phyloP scores from a whole-genome alignment of 768 basidiomycete genomes.

The Leccinum incarnatum region DNA sequence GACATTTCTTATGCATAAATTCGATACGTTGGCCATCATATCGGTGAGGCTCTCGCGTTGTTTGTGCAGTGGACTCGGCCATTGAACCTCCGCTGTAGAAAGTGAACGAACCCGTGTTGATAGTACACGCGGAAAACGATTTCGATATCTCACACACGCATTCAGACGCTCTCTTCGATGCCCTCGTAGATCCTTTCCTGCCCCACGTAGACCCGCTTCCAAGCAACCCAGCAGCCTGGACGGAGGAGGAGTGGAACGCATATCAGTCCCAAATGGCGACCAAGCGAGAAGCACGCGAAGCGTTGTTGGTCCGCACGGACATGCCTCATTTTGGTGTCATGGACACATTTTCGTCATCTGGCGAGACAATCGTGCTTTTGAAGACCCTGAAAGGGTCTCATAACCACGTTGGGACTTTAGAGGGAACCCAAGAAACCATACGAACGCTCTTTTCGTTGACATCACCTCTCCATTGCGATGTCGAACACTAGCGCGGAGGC shows the following conservation, averaged over 20 bases:
- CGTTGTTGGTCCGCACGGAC: conserved; percentile 43
- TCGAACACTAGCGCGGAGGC: not conserved
- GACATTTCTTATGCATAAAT: conserved; percentile 52
- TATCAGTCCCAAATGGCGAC: conserved; percentile 38
- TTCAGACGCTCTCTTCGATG: conserved; percentile 63
- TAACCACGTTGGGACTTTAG: conserved; percentile 53
- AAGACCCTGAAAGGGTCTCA: conserved; percentile 60
- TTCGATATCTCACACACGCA: conserved; percentile 70
- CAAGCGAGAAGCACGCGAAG: conserved; percentile 42
- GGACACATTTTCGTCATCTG: conserved; percentile 48
- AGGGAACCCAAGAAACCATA: conserved; percentile 69
- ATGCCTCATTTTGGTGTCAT: conserved; percentile 51
- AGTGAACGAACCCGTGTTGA: conserved; percentile 64
- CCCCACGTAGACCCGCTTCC: conserved; percentile 45
- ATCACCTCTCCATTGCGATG: not conserved
- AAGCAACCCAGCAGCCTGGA: conserved; percentile 27
- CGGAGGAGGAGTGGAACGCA: conserved; percentile 43
- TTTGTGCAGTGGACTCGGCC: not conserved
- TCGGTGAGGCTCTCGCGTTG: conserved; percentile 41
- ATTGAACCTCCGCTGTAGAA: conserved; percentile 38
- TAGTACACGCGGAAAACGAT: conserved; percentile 77
- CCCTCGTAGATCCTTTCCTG: conserved; percentile 61
- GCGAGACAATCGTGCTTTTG: conserved; percentile 52
- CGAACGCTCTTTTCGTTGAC: conserved; percentile 26
- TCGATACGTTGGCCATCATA: conserved; percentile 61